Base-by-base conservation (phyloP, 345 rosid genomes). In the Ceriops tagal region DNA sequence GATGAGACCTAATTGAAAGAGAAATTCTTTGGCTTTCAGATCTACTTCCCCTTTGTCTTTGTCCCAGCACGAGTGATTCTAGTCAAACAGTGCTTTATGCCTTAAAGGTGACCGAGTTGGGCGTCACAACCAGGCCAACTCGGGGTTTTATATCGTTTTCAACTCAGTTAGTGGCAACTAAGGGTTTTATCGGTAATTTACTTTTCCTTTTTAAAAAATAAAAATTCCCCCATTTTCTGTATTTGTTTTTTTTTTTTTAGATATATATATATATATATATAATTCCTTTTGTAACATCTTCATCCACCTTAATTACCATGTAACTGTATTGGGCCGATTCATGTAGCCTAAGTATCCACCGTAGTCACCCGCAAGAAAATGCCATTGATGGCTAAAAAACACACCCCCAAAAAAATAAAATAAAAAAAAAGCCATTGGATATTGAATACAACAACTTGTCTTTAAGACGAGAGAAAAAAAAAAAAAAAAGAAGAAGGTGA, bases 51-150 rank as follows among this genome's bases (percentile, higher is more conserved):
- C 66, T 43, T 67, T 39, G 43, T 49, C 77, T 39, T 39, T 32
- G 72, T 28, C 30, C 67, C 67, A 46, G 37, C 65, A 60, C 67
- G 46, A 22, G 71, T 72, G 74, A 22, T 52, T 79, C 20, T 69
- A 69, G 78, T 74, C 78, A 82, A 82, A 70, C 60, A 72, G 58
- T 74, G 72, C 46, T 10, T 69, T 63, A 8, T 26, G 69, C 73
- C 81, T 73, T 76, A 74, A 75, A 65, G 22, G n/a, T 39, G 68
- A 70, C 37, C 78, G 79, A 72, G 78, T 69, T 75, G 57, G 22
- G 13, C 32, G 72, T 68, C 77, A 34, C 37, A 34, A 74, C 72
- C 6, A 30, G 30, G 9, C 61, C 39, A 11, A 67, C 68, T 61
- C 64, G 56, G 46, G 30, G 19, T 32, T 47, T 46, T 46, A 2